A percentile compares a stretch with the other conserved stretches of the same genome.
Conservation (phyloP, 208 protist species). For the Leishmania amazonensis region DNA sequence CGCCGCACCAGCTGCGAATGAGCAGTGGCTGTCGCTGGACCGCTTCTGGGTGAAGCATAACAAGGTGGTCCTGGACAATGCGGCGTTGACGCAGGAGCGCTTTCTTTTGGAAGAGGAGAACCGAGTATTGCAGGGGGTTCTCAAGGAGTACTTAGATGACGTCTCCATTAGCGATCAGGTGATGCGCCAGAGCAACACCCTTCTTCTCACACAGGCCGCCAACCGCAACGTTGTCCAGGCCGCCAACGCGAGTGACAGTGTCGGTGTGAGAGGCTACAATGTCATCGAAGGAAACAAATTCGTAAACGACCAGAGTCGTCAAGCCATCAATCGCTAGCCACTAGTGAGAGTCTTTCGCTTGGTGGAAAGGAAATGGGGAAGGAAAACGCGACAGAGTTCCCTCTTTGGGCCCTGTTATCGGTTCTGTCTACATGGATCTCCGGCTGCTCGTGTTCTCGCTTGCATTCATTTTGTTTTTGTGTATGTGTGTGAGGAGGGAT, state of each 20-base stretch:
- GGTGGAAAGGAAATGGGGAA: neutral
- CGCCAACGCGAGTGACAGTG: constrained; percentile 19
- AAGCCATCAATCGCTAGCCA: constrained; percentile 40
- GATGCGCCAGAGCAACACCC: constrained; percentile 64
- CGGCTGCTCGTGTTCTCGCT: too few species aligned
- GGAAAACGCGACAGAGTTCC: neutral
- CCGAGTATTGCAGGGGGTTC: constrained; percentile 78
- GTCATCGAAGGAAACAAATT: constrained; percentile 88
- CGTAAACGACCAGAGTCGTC: constrained; percentile 60
- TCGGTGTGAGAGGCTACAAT: constrained; percentile 36
- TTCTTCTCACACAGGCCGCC: constrained; percentile 48
- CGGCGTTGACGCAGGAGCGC: constrained; percentile 92
- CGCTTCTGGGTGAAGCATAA: constrained; percentile 96
- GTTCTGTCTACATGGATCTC: neutral
- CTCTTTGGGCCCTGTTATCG: neutral
- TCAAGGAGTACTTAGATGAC: constrained; percentile 96
- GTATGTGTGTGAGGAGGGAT: too few species aligned
- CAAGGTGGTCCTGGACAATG: constrained; percentile 96
- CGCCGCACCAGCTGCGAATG: constrained; percentile 25
- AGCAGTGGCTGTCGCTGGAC: constrained; percentile 93
- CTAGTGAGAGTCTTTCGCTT: neutral
- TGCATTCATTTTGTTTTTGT: neutral
- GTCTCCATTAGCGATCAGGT: constrained; percentile 94
- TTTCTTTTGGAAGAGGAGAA: constrained; percentile 92
- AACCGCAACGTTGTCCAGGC: constrained; percentile 72